Evolutionary conservation across 2,329 filamentous ascomycete genomes (phyloP), one percentile per base, ranked within the genome.

Genomic region (Penicillium sp.): DNA sequence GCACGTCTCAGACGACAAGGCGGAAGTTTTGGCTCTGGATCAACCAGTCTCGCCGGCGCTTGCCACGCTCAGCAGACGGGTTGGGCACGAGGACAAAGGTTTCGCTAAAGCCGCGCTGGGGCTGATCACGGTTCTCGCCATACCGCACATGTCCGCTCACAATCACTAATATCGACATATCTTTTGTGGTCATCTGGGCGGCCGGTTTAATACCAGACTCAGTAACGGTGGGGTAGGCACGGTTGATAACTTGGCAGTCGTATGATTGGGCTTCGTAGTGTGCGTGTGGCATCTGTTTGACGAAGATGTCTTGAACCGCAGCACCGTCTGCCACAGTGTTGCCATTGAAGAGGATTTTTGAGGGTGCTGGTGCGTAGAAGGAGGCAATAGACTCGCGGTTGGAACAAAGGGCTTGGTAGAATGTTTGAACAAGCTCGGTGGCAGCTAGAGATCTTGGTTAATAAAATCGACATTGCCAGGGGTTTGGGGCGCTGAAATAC

Each of bases 311-410:
- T 64, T 88, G 85, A 66, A 92, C 87, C 43, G 86, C 85, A 49
- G 78, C 75, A 0, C 86, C 87, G 53, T 84, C 81, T 31, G 82
- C 73, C 35, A 90, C 77, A 2, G 83, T 74, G 46, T 86, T 85
- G 65, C 92, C 91, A 76, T 96, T 96, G 80, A 92, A 87, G 66
- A 85, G 83, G 66, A 96, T 92, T 69, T 86, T 85, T 49, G 89
- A 77, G 3, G 80, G 67, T 0, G 73, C 81, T 11, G 80, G 63
- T 23, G 82, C 83, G 79, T 96, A 96, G 79, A 87, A 95, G n/a
- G 77, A 76, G 18, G 82, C 69, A 14, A 96, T 81, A 9, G 79
- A 77, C 42, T 77, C 73, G 59, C 82, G 80, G 41, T 79, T 73
- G 55, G 80, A 82, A 73, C 88, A 85, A 49, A 95, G 78, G n/a